A percentile compares a stretch with the other conserved stretches of the same genome.
These are phyloP conservation scores for Elaphomyces granulatus DNA, from an alignment of 495 filamentous ascomycete genomes.

Conservation along the genomic window DNA sequence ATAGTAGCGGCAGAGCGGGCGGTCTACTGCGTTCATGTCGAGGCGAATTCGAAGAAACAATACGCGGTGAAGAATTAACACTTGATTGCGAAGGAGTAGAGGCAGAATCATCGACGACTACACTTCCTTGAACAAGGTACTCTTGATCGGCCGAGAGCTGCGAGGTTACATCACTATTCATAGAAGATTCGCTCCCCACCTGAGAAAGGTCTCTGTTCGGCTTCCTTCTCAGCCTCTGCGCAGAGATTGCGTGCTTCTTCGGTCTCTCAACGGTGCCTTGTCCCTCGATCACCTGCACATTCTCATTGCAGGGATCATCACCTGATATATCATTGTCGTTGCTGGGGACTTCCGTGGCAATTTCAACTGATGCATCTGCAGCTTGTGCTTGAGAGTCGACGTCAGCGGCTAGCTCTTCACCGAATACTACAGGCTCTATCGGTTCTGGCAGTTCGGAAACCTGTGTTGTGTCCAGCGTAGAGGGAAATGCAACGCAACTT, in stretches of 20 bases:
- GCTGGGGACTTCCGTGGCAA: not conserved
- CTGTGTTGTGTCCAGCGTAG: not conserved
- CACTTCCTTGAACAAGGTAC: constrained; percentile 20
- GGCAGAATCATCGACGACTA: constrained; percentile 1
- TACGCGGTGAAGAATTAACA: constrained; percentile 7
- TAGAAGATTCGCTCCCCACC: constrained; percentile 4
- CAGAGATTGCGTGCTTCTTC: constrained; percentile 13
- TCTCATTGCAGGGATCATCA: not conserved
- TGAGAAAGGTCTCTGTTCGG: constrained; percentile 16
- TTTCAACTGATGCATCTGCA: too few species aligned
- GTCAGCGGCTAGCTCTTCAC: not conserved
- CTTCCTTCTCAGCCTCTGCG: constrained; percentile 23
- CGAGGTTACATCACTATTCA: not conserved
- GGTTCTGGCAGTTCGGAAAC: not conserved
- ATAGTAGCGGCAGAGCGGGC: constrained; percentile 1
- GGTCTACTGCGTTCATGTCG: not conserved
- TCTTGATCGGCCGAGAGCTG: constrained; percentile 8
- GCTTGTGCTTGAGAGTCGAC: not conserved
- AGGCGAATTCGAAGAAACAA: not conserved
- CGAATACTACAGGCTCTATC: not conserved
- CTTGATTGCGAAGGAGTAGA: constrained; percentile 14
- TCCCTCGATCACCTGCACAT: constrained; percentile 23
- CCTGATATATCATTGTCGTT: not conserved
- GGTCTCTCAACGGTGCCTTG: constrained; percentile 24
- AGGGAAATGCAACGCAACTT: not conserved